Evolutionary conservation across 192 early-diverging fungal genomes (phyloP), one percentile per base, ranked within the genome.

Genomic region (Backusella morwellensis): DNA sequence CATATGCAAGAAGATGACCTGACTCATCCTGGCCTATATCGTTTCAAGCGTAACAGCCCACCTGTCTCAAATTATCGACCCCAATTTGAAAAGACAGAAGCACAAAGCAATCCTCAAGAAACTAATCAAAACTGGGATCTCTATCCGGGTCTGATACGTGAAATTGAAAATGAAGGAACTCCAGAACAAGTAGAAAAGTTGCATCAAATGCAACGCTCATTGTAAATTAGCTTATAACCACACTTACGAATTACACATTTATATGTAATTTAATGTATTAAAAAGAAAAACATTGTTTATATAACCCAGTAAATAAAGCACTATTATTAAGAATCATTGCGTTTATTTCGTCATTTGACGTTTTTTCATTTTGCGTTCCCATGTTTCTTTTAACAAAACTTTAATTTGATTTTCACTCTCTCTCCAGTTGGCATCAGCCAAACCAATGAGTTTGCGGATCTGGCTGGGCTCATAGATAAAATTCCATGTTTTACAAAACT

Each of bases 401-500:
- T 85, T 85, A 1, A 91, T 86, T 36, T 79, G 42, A 59, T 86
- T 86, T 2, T 85, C 26, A 56, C 88, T 88, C 40, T 91, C 86
- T 6, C 70, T 79, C 76, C 87, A 87, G 50, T 91, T 89, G 8
- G 74, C 76, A 69, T 89, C 83, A 0, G 88, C 87, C 34, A 93
- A 80, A 11, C 87, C 84, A 9, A 85, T 85, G 23, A 93, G 75
- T 50, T 85, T 73, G 52, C 88, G 82, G 21, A 94, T 85, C 76
- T 94, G 91, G 32, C 89, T 89, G 19, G 84, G 77, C 11, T 82
- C 89, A 81, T 91, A 90, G 68, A 86, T 84, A 84, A 91, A 91
- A 75, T 94, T 94, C 54, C 86, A 91, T 0, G 92, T 93, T 6
- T 84, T 86, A 56, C 88, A 90, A 73, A 93, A 92, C 35, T 87